These are phyloP conservation scores for Sphenostylis stenocarpa DNA, from an alignment of 306 rosid genomes.

Conservation along the genomic window DNA sequence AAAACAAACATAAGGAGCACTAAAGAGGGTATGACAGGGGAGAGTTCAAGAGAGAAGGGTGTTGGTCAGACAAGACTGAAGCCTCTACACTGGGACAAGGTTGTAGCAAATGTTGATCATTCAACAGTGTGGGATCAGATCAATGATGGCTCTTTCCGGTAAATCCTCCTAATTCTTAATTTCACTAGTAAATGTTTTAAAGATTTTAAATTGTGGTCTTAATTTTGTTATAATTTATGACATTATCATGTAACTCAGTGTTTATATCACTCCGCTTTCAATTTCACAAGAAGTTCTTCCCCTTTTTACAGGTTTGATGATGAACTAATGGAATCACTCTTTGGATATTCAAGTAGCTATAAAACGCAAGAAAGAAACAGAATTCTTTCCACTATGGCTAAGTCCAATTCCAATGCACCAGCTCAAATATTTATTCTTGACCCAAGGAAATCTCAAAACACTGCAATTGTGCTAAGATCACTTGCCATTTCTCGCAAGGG, in stretches of 20 bases:
- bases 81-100: conserved; percentile 96
- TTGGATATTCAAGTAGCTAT: conserved; percentile 57
- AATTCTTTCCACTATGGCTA: conserved; percentile 35
- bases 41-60: conserved; percentile 42
- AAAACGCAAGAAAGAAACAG: conserved; percentile 42
- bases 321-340: conserved; percentile 73
- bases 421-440: conserved; percentile 69
- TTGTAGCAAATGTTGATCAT: conserved; percentile 71
- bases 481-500: conserved; percentile 57
- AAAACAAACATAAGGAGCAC: conserved; percentile 32
- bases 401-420: conserved; percentile 40
- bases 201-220: background rate
- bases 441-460: conserved; percentile 75
- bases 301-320: conserved; percentile 66
- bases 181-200: background rate
- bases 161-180: conserved; percentile 1
- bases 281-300: background rate
- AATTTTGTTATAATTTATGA: background rate
- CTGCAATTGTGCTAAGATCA: conserved; percentile 70
- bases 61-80: conserved; percentile 54
- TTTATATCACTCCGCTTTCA: background rate
- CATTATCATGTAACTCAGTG: background rate
- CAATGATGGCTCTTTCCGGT: conserved; percentile 79
- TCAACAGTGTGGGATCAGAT: conserved; percentile 86
- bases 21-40: conserved; percentile 28